phyloP scores from a whole-genome alignment of 768 basidiomycete genomes.

The Bullera alba region DNA sequence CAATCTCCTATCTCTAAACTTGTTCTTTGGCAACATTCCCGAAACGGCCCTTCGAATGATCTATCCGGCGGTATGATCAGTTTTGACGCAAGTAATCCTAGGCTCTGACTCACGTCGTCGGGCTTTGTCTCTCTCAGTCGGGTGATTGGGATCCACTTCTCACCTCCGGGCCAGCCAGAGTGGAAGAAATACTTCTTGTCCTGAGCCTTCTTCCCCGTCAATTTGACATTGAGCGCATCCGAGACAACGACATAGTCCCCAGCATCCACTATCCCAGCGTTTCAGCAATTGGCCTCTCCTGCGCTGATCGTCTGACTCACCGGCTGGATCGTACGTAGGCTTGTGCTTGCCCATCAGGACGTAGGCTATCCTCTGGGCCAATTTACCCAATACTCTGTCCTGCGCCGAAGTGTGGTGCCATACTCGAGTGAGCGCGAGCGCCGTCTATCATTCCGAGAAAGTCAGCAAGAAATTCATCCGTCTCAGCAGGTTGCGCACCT shows the following conservation, averaged over 20 bases:
- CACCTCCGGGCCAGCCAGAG: conserved; percentile 83
- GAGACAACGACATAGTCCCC: conserved; percentile 98
- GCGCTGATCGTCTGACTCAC: conserved; percentile 58
- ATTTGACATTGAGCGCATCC: conserved; percentile 71
- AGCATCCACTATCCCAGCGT: conserved; percentile 64
- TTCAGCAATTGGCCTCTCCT: background rate
- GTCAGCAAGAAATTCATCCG: background rate
- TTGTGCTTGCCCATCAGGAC: conserved; percentile 99
- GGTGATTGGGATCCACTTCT: conserved; percentile 82
- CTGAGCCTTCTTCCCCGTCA: conserved; percentile 81
- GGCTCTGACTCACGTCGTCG: conserved; percentile 63
- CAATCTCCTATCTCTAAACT: conserved; percentile 76
- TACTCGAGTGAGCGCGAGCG: conserved; percentile 83
- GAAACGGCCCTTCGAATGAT: conserved; percentile 93
- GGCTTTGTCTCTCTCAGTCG: conserved; percentile 78
- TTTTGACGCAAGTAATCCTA: background rate
- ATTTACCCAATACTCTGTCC: conserved; percentile 84
- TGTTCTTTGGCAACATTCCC: conserved; percentile 98
- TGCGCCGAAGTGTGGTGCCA: conserved; percentile 95
- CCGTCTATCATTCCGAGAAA: too few relatives aligned
- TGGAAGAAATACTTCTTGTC: conserved; percentile 84
- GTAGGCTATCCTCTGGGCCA: conserved; percentile 86
- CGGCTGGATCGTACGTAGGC: conserved; percentile 85
- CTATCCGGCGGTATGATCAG: conserved; percentile 53
- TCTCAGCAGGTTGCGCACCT: conserved; percentile 9